Percentiles rank a stretch among this genome's conserved stretches.
phyloP scores from a whole-genome alignment of 192 early-diverging fungal genomes.

The Fimicolochytrium jonesii region DNA sequence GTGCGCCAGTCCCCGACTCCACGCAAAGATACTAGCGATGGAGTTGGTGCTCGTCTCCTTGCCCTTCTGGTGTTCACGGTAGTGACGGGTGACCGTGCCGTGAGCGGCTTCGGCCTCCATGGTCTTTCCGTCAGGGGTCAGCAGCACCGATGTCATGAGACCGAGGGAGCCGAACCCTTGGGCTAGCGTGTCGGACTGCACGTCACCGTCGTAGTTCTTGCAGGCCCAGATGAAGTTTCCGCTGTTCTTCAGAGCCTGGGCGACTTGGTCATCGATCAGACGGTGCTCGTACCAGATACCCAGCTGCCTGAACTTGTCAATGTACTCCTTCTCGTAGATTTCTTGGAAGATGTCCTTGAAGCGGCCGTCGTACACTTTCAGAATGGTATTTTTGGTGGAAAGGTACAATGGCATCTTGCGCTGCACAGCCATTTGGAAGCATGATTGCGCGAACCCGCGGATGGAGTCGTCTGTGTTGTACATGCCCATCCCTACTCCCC shows the following conservation, averaged over 20 bases:
- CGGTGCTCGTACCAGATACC: conserved; percentile 98
- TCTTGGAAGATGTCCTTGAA: conserved; percentile 97
- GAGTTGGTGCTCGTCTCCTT: conserved; percentile 92
- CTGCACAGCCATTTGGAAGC: conserved; percentile 87
- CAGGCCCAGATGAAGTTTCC: conserved; percentile 92
- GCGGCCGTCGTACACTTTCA: conserved; percentile 94
- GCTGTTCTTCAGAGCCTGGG: conserved; percentile 90
- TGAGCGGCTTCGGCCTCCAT: conserved; percentile 96
- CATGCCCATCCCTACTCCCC: conserved; percentile 94
- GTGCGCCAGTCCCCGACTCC: conserved; percentile 85
- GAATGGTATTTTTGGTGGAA: conserved; percentile 95
- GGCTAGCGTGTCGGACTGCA: conserved; percentile 94
- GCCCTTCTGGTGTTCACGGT: conserved; percentile 92
- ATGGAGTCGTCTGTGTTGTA: conserved; percentile 90
- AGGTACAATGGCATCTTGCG: conserved; percentile 93
- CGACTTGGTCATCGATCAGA: conserved; percentile 98
- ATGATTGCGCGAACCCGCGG: conserved; percentile 87
- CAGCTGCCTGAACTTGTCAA: conserved; percentile 70
- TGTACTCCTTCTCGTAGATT: conserved; percentile 84
- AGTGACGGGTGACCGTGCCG: conserved; percentile 94
- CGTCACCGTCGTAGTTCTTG: conserved; percentile 96
- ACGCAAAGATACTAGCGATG: conserved; percentile 93
- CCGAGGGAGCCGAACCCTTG: conserved; percentile 92
- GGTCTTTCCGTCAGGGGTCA: conserved; percentile 88
- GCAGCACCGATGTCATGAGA: conserved; percentile 94